Evolutionary conservation across 768 basidiomycete genomes (phyloP).

Genomic region (Chalciporus piperatus): DNA sequence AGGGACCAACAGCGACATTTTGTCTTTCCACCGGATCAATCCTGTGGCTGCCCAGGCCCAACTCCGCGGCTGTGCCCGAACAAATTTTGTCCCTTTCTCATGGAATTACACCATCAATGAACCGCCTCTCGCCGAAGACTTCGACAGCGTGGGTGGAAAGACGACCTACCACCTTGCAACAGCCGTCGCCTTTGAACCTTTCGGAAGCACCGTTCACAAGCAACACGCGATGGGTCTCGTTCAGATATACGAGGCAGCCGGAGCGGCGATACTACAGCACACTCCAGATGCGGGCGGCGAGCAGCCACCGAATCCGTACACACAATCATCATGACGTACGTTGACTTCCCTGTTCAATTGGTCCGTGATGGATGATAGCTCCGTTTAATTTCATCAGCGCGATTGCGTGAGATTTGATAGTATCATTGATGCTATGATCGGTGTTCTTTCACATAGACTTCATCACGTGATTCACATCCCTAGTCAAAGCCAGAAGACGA

Average conservation of each 20-base stretch:
- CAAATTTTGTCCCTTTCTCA: constrained; percentile 1
- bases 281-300: not conserved
- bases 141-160: constrained; percentile 11
- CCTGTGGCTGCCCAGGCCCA: constrained; percentile 3
- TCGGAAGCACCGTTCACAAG: not conserved
- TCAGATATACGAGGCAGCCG: constrained; percentile 4
- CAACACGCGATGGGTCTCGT: constrained; percentile 2
- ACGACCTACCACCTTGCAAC: constrained; percentile 1
- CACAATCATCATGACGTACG: no score
- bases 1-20: constrained; percentile 9
- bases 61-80: constrained; percentile 4
- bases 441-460: no score
- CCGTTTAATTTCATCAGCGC: no score
- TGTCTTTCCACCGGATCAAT: constrained; percentile 3
- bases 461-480: no score
- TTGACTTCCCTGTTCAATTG: no score
- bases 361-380: no score
- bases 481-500: no score
- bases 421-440: no score
- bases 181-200: not conserved
- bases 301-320: not conserved
- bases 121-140: not conserved
- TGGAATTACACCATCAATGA: constrained; percentile 6
- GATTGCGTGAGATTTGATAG: no score
- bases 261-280: not conserved